Conservation (phyloP, 169 alveolate species). For the Plasmodium inui region DNA sequence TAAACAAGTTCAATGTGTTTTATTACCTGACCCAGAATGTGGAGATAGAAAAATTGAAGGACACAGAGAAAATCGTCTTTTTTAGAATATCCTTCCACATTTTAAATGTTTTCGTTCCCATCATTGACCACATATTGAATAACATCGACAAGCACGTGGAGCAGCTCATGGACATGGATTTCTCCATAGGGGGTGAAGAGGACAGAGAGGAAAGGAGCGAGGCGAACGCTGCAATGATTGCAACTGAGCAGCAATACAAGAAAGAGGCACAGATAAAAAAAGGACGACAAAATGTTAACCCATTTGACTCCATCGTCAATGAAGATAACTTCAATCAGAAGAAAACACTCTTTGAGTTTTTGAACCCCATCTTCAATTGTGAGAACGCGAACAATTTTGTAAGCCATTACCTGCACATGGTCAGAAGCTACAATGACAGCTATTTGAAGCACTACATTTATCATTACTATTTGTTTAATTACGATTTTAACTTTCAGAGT, state of each 20-base stretch:
- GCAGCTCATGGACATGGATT: constrained; percentile 5
- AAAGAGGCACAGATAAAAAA: not conserved
- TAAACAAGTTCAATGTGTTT: constrained; percentile 58
- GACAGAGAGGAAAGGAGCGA: not conserved
- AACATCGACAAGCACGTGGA: constrained; percentile 57
- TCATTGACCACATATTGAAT: constrained; percentile 27
- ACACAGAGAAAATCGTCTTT: constrained; percentile 60
- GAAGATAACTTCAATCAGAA: constrained; percentile 36
- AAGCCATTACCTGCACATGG: constrained; percentile 31
- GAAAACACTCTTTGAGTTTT: constrained; percentile 49
- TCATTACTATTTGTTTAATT: constrained; percentile 63
- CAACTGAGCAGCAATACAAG: not conserved
- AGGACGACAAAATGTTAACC: not conserved
- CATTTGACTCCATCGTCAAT: constrained; percentile 5
- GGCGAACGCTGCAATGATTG: not conserved
- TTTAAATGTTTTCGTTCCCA: constrained; percentile 66
- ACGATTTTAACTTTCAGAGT: constrained; percentile 58
- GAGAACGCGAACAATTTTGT: constrained; percentile 64
- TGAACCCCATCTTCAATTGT: constrained; percentile 32
- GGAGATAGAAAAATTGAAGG: constrained; percentile 23
- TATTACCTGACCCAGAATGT: constrained; percentile 67
- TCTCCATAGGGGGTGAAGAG: not conserved
- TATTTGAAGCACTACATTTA: constrained; percentile 66
- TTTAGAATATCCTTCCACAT: constrained; percentile 52
- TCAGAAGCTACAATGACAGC: constrained; percentile 42